Evolutionary conservation across 495 filamentous ascomycete species (phyloP), one percentile per base, ranked within the genome.

Genomic region (Clohesyomyces aquaticus): DNA sequence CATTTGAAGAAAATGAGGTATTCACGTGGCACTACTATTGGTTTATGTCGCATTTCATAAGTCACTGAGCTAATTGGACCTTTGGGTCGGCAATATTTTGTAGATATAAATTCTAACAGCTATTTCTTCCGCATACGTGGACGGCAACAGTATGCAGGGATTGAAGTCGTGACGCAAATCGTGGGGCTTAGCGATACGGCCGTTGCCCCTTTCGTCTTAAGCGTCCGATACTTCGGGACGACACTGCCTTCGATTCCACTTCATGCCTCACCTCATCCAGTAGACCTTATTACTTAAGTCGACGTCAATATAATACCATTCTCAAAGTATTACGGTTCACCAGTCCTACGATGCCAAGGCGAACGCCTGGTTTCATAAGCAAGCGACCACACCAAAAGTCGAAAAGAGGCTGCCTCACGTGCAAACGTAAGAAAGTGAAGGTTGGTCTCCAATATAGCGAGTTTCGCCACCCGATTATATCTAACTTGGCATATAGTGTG

Each of bases 401-500:
- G 10, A 53, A 51, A 56, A 50, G 56, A n/a, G 63, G 63, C 1
- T 66, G 63, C 45, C 11, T 32, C 32, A 61, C 48, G 14, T 66
- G 63, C 26, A 66, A 61, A 38, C 29, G 32, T 14, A 66, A 66
- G 45, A 66, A 61, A 56, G 57, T 66, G 11, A 66, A 66, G 45
- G 63, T 66, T 47, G 11, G 23, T 35, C 22, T 47, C 14, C 9
- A 26, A 1, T 26, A 29, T 38, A 26, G 21, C 41, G 23, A 54
- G 4, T 4, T 23, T 23, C 11, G 38, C 18, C 19, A 38, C 22
- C 12, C 2, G 16, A 12, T 19, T 48, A 51, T 9, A 43, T 18
- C 6, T 14, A 21, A 50, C 16, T 35, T n/a, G 23, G 28, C 42
- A 21, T 66, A 21, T 57, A 66, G 63, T 66, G 63, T 29, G 63